Base-by-base conservation (phyloP, 805 yeast species). In the Metschnikowia amazonensis region DNA sequence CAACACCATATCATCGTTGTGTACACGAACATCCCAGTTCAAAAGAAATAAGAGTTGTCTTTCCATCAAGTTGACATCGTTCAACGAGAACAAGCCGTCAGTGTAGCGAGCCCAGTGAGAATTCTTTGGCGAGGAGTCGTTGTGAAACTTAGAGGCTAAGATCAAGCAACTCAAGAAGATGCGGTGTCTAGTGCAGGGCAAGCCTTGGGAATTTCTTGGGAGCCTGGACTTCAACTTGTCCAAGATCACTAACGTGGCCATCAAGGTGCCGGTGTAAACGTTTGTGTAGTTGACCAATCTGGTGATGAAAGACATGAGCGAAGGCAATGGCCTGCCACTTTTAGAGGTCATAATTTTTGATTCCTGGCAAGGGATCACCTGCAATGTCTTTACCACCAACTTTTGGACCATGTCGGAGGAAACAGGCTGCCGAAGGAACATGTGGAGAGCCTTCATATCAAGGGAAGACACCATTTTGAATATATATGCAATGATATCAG, bases 21-120 rank as follows among this genome's bases (percentile, higher is more conserved):
- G 59, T 33, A 79, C 74, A 46, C 69, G 65, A 50, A 84, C 67
- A 61, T 86, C 84, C 89, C 90, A 86, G 64, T 84, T 76, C 60
- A 86, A 67, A 42, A 85, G 69, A 58, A 74, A 79, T 43, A 85
- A 69, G 48, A 86, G 67, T 64, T 86, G 92, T 60, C 88, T 77
- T 65, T 86, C 95, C 89, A 86, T 86, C 50, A 84, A 69, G 63
- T 84, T 85, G 52, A 86, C 80, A 61, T 86, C 95, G 51, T 80
- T 80, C 45, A 75, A 65, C 38, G 73, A 68, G 65, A 86, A 84
- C 34, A 86, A 70, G 2, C 87, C 89, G 57, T 85, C 89, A 5
- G 92, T 82, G 64, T 83, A 83, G 55, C 75, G 77, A 33, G 88
- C 81, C 95, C 95, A 86, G 63, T 85, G 89, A 53, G 73, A 72